These are phyloP conservation scores for Hemileia vastatrix DNA, from an alignment of 1,284 basidiomycete genomes.

Conservation along the genomic window DNA sequence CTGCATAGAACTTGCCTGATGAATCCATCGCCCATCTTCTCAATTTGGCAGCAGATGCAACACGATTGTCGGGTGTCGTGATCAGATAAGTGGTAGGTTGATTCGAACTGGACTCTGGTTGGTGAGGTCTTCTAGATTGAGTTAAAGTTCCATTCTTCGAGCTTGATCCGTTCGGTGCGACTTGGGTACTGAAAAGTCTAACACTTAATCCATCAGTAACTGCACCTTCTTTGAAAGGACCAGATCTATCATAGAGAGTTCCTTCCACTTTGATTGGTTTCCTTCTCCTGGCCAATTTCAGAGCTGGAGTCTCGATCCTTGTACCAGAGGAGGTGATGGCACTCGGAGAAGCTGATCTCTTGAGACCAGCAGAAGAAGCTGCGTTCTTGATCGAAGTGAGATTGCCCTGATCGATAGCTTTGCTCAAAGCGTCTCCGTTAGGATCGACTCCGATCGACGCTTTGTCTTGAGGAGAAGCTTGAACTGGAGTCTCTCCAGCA, in stretches of 20 bases:
- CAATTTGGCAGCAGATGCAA: constrained; percentile 40
- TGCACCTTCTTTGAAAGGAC: constrained; percentile 38
- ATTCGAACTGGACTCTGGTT: too few relatives aligned
- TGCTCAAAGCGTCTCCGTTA: background rate
- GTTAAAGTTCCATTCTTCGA: too few relatives aligned
- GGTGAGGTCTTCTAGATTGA: too few relatives aligned
- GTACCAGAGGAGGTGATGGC: background rate
- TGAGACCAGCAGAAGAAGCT: background rate
- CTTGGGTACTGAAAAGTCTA: constrained; percentile 30
- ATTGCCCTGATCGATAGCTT: background rate
- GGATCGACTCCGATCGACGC: background rate
- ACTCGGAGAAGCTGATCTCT: constrained; percentile 2
- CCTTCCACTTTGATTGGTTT: constrained; percentile 36
- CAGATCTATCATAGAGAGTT: constrained; percentile 39
- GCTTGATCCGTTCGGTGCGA: constrained; percentile 5
- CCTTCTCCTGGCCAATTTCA: constrained; percentile 31
- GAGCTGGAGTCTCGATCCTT: constrained; percentile 22
- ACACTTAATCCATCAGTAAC: constrained; percentile 40
- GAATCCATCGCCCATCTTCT: constrained; percentile 42
- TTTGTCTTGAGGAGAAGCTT: background rate
- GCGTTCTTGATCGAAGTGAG: background rate
- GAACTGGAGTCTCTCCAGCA: background rate
- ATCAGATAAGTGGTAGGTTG: constrained; percentile 32
- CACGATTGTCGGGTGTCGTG: constrained; percentile 42
- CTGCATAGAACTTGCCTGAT: constrained; percentile 38